Evolutionary conservation across 2,329 filamentous ascomycete genomes (phyloP), one percentile per base, ranked within the genome.

Genomic region (Thelonectria blattea): DNA sequence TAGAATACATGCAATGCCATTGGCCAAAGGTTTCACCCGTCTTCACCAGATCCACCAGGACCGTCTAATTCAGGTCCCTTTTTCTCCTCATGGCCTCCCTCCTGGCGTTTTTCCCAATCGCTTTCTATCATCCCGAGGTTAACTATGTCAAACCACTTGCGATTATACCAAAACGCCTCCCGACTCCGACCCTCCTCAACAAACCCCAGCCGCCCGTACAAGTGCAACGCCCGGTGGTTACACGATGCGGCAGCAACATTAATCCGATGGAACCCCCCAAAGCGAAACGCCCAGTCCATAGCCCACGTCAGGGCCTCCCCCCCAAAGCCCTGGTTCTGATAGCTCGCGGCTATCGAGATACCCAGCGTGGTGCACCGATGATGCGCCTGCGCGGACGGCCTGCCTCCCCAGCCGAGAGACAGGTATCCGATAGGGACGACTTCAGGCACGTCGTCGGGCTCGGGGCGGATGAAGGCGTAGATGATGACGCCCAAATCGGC

Each of bases 131-230:
- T 80, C 0, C 69, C 73, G 47, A 76, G 70, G 4, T 69, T 58
- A 3, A 80, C 55, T 4, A 64, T 30, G 56, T 78, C 74, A 46
- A 69, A 68, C 75, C 74, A 84, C 32, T 72, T 67, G 1, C 81
- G 74, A 62, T 82, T 75, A 65, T 76, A 72, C 73, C 76, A 83
- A 7, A 79, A 59, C 1, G 70, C 67, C 67, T 84, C 76, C 52
- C 80, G 71, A 56, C 68, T 72, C 4, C 76, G 65, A 0, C 80
- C 80, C 62, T 84, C 81, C 2, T 71, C 62, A 45, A 72, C 72
- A 61, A 84, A 83, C 0, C 82, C 81, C 9, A 83, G 57, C 42
- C 72, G 72, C 65, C 77, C 69, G 62, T 83, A 83, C 66, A 84
- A 53, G 17, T 73, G 70, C 10, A 73, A 47, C 0, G 79, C 81